phyloP scores from a whole-genome alignment of 345 rosid genomes.

The Hypericum perforatum region DNA sequence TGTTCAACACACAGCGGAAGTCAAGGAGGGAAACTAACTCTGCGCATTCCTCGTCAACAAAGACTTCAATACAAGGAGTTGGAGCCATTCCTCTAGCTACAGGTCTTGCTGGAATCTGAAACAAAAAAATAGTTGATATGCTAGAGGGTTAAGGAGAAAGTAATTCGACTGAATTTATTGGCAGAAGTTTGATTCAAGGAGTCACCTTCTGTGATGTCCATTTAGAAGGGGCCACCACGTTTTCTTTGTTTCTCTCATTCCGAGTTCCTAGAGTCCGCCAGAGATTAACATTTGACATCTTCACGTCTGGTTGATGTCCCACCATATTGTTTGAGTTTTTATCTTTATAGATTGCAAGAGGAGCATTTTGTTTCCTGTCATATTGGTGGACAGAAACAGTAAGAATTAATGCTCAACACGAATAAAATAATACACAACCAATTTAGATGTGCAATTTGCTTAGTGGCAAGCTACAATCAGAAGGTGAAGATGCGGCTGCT shows the following conservation, averaged over 20 bases:
- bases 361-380: constrained; percentile 36
- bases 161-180: not conserved
- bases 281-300: constrained; percentile 35
- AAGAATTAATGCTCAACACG: not conserved
- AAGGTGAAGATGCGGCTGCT: no score
- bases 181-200: not conserved
- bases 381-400: not conserved
- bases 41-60: constrained; percentile 59
- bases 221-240: constrained; percentile 55
- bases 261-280: constrained; percentile 64
- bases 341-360: constrained; percentile 58
- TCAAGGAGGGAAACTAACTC: constrained; percentile 35
- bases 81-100: constrained; percentile 31
- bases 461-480: no score
- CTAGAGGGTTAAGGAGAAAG: constrained; percentile 2
- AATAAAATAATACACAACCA: not conserved
- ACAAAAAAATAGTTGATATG: constrained; percentile 9
- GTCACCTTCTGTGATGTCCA: constrained; percentile 77
- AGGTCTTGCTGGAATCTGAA: constrained; percentile 60
- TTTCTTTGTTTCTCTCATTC: constrained; percentile 92
- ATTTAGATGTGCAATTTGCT: not conserved
- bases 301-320: constrained; percentile 30
- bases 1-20: no score
- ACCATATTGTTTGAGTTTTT: constrained; percentile 21
- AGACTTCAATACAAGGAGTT: constrained; percentile 58